Conservation (phyloP, 179 eudicot genomes). For the Vitellaria paradoxa region DNA sequence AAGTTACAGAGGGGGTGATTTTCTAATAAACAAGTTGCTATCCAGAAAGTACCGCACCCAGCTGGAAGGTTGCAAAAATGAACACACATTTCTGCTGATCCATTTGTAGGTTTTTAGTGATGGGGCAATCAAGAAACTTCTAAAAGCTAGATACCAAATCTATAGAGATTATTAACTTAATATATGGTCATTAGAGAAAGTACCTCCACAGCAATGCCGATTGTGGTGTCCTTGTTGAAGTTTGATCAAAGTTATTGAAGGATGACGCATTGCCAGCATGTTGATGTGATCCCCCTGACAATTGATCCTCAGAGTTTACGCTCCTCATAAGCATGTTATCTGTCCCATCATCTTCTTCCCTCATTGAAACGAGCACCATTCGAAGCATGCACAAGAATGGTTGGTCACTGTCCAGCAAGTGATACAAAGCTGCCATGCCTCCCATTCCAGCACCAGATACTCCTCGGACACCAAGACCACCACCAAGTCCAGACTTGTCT, state of each 20-base stretch:
- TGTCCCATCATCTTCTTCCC: slow-evolving; percentile 94
- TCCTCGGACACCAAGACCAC: slow-evolving; percentile 97
- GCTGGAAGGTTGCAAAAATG: background rate
- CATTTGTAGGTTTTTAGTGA: background rate
- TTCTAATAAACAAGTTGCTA: no score
- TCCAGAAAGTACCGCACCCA: no score
- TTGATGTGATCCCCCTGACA: slow-evolving; percentile 41
- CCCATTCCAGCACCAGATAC: slow-evolving; percentile 99
- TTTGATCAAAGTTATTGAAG: slow-evolving; percentile 39
- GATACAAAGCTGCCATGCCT: slow-evolving; percentile 94
- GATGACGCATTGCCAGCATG: slow-evolving; percentile 37
- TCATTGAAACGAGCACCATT: slow-evolving; percentile 91
- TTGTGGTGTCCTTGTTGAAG: slow-evolving; percentile 62
- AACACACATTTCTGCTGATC: background rate
- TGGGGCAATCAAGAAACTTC: slow-evolving; percentile 2
- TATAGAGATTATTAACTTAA: slow-evolving; percentile 6
- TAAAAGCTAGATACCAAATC: background rate
- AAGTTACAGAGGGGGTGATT: no score
- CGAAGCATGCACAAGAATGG: slow-evolving; percentile 99
- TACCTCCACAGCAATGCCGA: slow-evolving; percentile 97
- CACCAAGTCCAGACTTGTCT: slow-evolving; percentile 98
- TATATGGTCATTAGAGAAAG: background rate
- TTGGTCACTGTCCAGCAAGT: slow-evolving; percentile 96
- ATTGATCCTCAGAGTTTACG: slow-evolving; percentile 42
- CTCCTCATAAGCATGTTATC: slow-evolving; percentile 61